phyloP scores from a whole-genome alignment of 31 red algal species.

The Porphyra umbilicalis region DNA sequence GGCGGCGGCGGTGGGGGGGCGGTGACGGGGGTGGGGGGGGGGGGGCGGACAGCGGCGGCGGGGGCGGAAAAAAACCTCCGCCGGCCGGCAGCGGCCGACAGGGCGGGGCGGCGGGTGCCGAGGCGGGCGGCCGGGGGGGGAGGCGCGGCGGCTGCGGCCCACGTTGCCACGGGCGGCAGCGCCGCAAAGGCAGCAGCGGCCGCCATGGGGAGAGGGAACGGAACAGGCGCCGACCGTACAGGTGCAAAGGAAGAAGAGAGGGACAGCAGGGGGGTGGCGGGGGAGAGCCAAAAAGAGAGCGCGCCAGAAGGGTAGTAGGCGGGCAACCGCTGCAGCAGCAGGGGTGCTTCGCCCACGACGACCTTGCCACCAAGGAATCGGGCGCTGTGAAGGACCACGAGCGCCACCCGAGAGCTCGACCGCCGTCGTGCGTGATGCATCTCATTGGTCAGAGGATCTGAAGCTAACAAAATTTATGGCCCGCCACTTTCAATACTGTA shows the following conservation, averaged over 20 bases:
- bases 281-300: too few species aligned
- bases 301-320: too few species aligned
- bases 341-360: too few species aligned
- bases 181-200: background rate
- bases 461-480: too few species aligned
- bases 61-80: background rate
- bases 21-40: background rate
- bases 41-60: background rate
- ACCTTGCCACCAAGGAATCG: too few species aligned
- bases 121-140: background rate
- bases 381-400: too few species aligned
- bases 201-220: background rate
- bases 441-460: too few species aligned
- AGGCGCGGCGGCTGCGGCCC: background rate
- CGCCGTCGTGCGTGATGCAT: too few species aligned
- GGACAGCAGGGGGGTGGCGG: too few species aligned
- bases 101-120: background rate
- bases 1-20: background rate
- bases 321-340: too few species aligned
- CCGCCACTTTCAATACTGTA: too few species aligned
- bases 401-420: too few species aligned
- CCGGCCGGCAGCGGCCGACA: background rate
- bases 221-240: background rate
- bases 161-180: background rate
- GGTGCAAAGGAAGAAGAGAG: background rate